Evolutionary conservation across 805 yeast species (phyloP), one percentile per base, ranked within the genome.

Genomic region (Scheffersomyces ergatensis): DNA sequence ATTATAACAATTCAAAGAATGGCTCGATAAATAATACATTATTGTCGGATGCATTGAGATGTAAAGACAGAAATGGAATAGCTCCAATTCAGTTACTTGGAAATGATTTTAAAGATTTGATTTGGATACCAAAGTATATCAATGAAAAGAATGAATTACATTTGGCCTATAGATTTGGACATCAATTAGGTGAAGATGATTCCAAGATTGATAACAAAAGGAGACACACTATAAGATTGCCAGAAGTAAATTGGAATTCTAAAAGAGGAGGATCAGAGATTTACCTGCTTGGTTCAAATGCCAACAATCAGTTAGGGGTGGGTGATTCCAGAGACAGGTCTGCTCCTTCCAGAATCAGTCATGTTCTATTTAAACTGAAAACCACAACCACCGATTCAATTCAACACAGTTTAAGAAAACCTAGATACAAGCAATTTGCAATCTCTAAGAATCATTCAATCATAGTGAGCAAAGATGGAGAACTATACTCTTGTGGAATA

Each of bases 61-160:
- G 76, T 21, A 82, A 81, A 49, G 97, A 89, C 61, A 67, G 89
- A 30, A 82, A 77, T 53, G 83, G 84, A 0, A 62, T 72, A 17
- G 82, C 90, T 0, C 95, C 97, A 0, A 61, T 87, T 44, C 93
- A 88, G 52, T 60, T 88, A 2, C 64, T 82, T 26, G 70, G 68
- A 34, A 66, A 73, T 42, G 77, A 77, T 42, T 54, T 62, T 36
- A 64, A 72, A 42, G 70, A 69, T 35, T 53, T 76, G 30, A 57
- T 61, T 17, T 70, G 74, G 63, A 47, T 70, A 15, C 78, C 79
- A 0, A 59, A 55, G 18, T 68, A 67, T 32, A 66, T 74, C 36
- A 58, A 64, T 33, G 67, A 69, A 31, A 53, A 57, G 17, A 55
- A 63, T 39, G 60, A 64, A 33, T 57, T 46, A 29, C 62, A 61